These are phyloP conservation scores for Phytopythium oedochilum DNA, from an alignment of 352 stramenopile genomes.

Conservation along the genomic window DNA sequence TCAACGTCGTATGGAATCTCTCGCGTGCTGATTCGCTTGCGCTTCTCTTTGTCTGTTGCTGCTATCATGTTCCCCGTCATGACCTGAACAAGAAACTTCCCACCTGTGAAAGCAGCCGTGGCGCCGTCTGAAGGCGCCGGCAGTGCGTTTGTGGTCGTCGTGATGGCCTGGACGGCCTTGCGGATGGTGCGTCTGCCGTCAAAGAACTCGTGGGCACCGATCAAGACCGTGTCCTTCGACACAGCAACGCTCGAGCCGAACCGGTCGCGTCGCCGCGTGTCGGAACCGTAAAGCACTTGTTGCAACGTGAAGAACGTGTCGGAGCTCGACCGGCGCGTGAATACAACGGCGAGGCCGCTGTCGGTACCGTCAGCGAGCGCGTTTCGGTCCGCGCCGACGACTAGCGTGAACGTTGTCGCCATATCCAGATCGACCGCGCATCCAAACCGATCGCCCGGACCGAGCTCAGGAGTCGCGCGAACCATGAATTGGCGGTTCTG, in stretches of 20 bases:
- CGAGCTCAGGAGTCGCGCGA: conserved; percentile 36
- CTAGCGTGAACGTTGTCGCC: conserved; percentile 60
- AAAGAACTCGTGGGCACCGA: conserved; percentile 65
- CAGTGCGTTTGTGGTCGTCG: background rate
- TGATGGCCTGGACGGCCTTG: conserved; percentile 67
- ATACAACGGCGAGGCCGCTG: conserved; percentile 47
- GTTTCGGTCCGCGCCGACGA: conserved; percentile 53
- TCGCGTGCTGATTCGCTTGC: conserved; percentile 30
- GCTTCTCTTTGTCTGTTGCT: conserved; percentile 5
- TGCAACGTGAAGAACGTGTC: conserved; percentile 75
- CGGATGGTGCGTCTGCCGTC: conserved; percentile 51
- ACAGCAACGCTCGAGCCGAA: conserved; percentile 74
- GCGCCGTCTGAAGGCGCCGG: background rate
- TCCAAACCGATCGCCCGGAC: conserved; percentile 57
- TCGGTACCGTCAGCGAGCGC: conserved; percentile 27
- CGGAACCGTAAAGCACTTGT: conserved; percentile 59
- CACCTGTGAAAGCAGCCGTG: background rate
- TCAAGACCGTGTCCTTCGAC: conserved; percentile 62
- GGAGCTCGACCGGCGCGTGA: conserved; percentile 33
- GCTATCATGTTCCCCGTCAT: conserved; percentile 21
- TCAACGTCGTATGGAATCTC: conserved; percentile 54
- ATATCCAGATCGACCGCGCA: conserved; percentile 70
- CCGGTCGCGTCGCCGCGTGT: conserved; percentile 52
- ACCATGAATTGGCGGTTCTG: conserved; percentile 64
- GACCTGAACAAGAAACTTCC: conserved; percentile 23